Evolutionary conservation across 352 stramenopile species (phyloP).

Genomic region (Globisporangium camurandrum): DNA sequence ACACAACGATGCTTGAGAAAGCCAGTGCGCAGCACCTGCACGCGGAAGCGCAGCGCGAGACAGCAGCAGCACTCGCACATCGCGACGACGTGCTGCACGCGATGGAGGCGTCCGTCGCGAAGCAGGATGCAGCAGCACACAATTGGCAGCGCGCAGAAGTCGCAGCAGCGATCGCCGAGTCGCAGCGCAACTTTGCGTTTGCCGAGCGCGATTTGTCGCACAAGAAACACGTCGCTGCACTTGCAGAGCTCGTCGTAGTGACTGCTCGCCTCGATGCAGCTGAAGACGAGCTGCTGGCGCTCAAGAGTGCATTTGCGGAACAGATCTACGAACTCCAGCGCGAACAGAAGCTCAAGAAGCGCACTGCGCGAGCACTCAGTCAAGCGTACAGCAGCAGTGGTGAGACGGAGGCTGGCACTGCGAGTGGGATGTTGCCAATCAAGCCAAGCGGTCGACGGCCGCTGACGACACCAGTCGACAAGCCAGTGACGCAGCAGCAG

Average conservation of each 20-base stretch:
- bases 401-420: constrained; percentile 8
- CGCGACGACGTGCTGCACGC: constrained; percentile 34
- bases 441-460: background rate
- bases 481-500: background rate
- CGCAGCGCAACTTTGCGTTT: constrained; percentile 59
- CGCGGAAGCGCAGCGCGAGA: constrained; percentile 19
- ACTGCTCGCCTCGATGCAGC: constrained; percentile 34
- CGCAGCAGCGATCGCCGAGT: constrained; percentile 51
- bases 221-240: constrained; percentile 25
- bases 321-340: constrained; percentile 58
- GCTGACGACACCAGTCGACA: background rate
- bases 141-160: constrained; percentile 55
- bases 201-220: constrained; percentile 45
- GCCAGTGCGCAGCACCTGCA: constrained; percentile 21
- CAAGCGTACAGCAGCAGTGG: background rate
- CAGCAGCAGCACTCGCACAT: constrained; percentile 27
- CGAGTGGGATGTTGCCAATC: background rate
- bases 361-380: constrained; percentile 16
- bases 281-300: constrained; percentile 43
- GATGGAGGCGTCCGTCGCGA: constrained; percentile 40
- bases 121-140: constrained; percentile 29
- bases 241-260: constrained; percentile 38
- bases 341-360: constrained; percentile 32
- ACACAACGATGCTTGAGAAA: constrained; percentile 20
- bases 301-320: constrained; percentile 54